Evolutionary conservation across 2,329 filamentous ascomycete genomes (phyloP), one percentile per base, ranked within the genome.

Genomic region (Exophiala alcalophila): DNA sequence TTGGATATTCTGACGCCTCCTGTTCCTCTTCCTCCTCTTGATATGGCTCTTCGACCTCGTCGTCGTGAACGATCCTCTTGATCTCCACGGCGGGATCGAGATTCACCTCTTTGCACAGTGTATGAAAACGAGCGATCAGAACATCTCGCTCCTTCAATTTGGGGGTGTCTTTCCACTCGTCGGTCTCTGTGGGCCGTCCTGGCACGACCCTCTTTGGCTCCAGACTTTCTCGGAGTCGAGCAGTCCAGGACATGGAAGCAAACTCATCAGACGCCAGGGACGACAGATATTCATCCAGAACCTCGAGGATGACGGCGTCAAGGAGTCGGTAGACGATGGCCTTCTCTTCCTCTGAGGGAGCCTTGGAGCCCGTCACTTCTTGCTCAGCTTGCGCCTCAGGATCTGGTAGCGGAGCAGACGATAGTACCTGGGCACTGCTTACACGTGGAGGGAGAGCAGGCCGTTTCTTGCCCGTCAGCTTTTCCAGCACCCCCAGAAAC

Each of bases 231-330:
- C 78, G 77, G 49, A 81, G 62, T 24, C 78, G 60, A 31, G 65
- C 56, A 0, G 69, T 61, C 66, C 67, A 70, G 9, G 64, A 64
- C 64, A 72, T 62, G n/a, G 40, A 51, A 12, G 51, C 40, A 15
- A 37, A 15, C 10, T 52, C 45, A 6, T 39, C 27, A 12, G 42
- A 34, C 18, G 35, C 26, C 11, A 54, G 42, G 5, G 44, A 49
- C n/a, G 51, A 51, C 21, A 52, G 25, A 44, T 80, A 83, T 16
- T 79, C 76, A 53, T 83, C 80, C 5, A 81, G 59, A 8, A 81
- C 59, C 52, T 82, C 78, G 2, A 80, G 74, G 9, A 81, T 59
- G 44, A 81, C 80, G 12, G 80, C 78, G 49, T 82, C 78, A n/a
- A 81, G 57, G 3, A 83, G 67, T 35, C 71, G 72, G 26, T 65